Percentiles rank a stretch among this genome's conserved stretches.
phyloP scores from a whole-genome alignment of 1,284 basidiomycete genomes.

The Ceratobasidium sp. region DNA sequence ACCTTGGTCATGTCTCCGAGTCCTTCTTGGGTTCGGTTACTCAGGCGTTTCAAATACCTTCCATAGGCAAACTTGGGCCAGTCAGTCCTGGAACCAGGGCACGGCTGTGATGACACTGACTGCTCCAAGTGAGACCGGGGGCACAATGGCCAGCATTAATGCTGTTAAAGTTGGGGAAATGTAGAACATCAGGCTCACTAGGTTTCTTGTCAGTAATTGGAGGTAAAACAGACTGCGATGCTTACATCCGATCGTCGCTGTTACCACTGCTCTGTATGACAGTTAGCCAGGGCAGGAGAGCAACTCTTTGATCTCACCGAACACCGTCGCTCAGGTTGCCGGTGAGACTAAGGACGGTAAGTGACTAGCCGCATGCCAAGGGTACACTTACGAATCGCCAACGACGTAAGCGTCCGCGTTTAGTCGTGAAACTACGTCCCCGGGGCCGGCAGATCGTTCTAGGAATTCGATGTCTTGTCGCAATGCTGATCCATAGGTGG shows the following conservation, averaged over 20 bases:
- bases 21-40: slow-evolving; percentile 91
- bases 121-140: slow-evolving; percentile 93
- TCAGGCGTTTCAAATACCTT: slow-evolving; percentile 89
- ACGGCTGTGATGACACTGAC: slow-evolving; percentile 55
- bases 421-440: slow-evolving; percentile 91
- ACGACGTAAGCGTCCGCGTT: slow-evolving; percentile 94
- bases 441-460: slow-evolving; percentile 77
- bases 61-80: slow-evolving; percentile 86
- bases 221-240: slow-evolving; percentile 41
- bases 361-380: slow-evolving; percentile 45
- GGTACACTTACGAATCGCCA: slow-evolving; percentile 78
- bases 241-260: slow-evolving; percentile 86
- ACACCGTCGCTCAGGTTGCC: slow-evolving; percentile 92
- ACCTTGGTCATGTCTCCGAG: slow-evolving; percentile 94
- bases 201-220: background rate
- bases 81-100: background rate
- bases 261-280: slow-evolving; percentile 70
- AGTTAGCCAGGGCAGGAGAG: background rate
- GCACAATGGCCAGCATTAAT: slow-evolving; percentile 93
- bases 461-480: slow-evolving; percentile 92
- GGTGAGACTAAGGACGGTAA: slow-evolving; percentile 66
- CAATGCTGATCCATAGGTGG: slow-evolving; percentile 81
- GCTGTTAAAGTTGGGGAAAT: slow-evolving; percentile 89
- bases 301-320: slow-evolving; percentile 50
- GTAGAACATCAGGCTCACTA: slow-evolving; percentile 95